Evolutionary conservation across 23 red algal species (phyloP).

Genomic region (Gracilaria domingensis): DNA sequence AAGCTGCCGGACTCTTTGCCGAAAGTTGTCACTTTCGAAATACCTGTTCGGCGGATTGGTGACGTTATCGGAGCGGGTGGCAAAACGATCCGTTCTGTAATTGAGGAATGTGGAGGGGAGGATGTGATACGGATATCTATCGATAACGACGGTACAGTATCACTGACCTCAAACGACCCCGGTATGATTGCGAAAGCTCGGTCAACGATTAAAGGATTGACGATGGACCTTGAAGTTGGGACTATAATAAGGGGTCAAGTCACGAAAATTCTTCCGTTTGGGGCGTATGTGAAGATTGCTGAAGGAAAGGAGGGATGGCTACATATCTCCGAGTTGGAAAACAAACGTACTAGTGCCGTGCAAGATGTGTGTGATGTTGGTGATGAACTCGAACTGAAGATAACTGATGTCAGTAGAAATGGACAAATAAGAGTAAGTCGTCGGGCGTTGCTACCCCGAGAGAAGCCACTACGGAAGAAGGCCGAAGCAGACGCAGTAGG

Average conservation of each 20-base stretch:
- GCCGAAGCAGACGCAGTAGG: not conserved
- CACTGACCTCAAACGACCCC: constrained; percentile 42
- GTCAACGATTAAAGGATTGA: constrained; percentile 45
- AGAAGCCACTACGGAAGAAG: constrained; percentile 2
- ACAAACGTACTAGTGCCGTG: constrained; percentile 69
- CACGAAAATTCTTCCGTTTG: constrained; percentile 91
- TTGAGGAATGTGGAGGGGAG: constrained; percentile 95
- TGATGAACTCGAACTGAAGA: constrained; percentile 68
- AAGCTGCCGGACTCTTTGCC: constrained; percentile 81
- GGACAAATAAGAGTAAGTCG: constrained; percentile 85
- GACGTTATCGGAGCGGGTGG: constrained; percentile 95
- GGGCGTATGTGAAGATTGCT: constrained; percentile 84
- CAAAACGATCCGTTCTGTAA: constrained; percentile 78
- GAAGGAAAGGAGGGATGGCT: constrained; percentile 90
- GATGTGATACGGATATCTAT: constrained; percentile 80
- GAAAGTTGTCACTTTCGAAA: constrained; percentile 63
- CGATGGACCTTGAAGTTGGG: constrained; percentile 66
- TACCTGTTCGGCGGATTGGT: constrained; percentile 79
- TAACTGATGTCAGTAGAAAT: constrained; percentile 79
- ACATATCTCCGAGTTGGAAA: constrained; percentile 95
- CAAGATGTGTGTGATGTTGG: constrained; percentile 86
- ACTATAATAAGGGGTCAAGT: constrained; percentile 46
- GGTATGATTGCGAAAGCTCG: constrained; percentile 64
- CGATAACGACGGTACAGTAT: constrained; percentile 82
- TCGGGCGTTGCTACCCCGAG: constrained; percentile 19